Percentiles rank a stretch among this genome's conserved stretches.
Evolutionary conservation across 2,329 filamentous ascomycete genomes (phyloP).

Genomic region (Parastagonospora avenae): DNA sequence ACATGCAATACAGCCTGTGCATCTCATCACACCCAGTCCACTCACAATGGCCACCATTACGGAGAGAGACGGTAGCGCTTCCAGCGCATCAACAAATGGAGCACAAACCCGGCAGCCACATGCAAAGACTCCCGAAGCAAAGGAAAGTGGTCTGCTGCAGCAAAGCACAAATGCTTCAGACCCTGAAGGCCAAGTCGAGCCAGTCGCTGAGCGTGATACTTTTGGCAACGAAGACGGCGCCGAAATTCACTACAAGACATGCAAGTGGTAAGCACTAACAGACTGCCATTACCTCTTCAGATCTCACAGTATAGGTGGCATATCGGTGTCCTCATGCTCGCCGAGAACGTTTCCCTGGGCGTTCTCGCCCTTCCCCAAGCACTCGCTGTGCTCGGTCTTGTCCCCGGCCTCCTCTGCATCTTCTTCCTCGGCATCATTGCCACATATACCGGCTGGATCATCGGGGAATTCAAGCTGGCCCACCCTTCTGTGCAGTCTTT

Average conservation of each 20-base stretch:
- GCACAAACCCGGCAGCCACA: neutral
- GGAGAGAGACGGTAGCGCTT: neutral
- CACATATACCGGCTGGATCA: slow-evolving; percentile 65
- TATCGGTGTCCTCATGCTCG: slow-evolving; percentile 52
- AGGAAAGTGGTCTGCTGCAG: neutral
- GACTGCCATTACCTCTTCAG: neutral
- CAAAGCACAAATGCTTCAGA: slow-evolving; percentile 8
- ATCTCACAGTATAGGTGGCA: slow-evolving; percentile 3
- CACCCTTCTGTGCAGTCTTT: slow-evolving; percentile 68
- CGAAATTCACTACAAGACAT: slow-evolving; percentile 58
- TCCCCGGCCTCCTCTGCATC: slow-evolving; percentile 61
- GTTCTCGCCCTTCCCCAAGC: slow-evolving; percentile 61
- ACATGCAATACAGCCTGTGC: too few relatives aligned
- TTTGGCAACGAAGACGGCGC: slow-evolving; percentile 39
- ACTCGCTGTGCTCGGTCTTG: slow-evolving; percentile 58
- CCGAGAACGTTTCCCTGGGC: slow-evolving; percentile 64
- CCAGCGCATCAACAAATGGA: neutral
- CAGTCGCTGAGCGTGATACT: slow-evolving; percentile 7
- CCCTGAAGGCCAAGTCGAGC: slow-evolving; percentile 13
- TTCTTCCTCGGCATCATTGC: slow-evolving; percentile 59
- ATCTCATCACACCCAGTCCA: neutral
- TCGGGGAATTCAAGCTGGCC: slow-evolving; percentile 63
- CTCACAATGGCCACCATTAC: neutral
- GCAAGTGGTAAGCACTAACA: slow-evolving; percentile 52
- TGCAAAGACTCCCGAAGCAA: neutral